A percentile compares a stretch with the other conserved stretches of the same genome.
These are phyloP conservation scores for Knoxia roxburghii DNA, from an alignment of 257 asterid genomes.

Conservation along the genomic window DNA sequence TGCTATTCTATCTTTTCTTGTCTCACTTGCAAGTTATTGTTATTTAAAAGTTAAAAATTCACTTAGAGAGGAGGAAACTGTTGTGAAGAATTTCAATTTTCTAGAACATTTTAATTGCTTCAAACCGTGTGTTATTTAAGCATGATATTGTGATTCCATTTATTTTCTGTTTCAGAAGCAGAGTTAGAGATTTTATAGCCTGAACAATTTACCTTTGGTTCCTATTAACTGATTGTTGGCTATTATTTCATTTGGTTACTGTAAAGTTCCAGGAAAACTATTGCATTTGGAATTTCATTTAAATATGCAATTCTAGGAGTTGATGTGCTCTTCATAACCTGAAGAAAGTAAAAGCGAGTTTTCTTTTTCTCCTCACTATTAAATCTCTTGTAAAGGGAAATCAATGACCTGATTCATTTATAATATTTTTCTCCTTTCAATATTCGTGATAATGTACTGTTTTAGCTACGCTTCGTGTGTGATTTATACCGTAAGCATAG, in stretches of 20 bases:
- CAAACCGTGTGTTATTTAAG: neutral
- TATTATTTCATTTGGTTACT: neutral
- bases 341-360: neutral
- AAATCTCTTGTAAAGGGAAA: neutral
- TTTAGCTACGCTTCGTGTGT: neutral
- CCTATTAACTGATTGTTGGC: neutral
- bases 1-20: conserved; percentile 5
- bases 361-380: neutral
- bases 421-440: neutral
- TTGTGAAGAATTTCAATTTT: neutral
- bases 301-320: neutral
- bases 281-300: neutral
- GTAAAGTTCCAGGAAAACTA: neutral
- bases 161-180: neutral
- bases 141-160: neutral
- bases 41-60: neutral
- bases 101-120: neutral
- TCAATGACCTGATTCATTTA: neutral
- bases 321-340: neutral
- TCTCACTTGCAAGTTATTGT: neutral
- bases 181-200: neutral
- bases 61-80: neutral
- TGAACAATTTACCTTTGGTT: neutral
- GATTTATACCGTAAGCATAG: neutral
- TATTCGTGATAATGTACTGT: neutral